These are phyloP conservation scores for Botrytis fabae DNA, from an alignment of 2,329 filamentous ascomycete genomes.

Conservation along the genomic window DNA sequence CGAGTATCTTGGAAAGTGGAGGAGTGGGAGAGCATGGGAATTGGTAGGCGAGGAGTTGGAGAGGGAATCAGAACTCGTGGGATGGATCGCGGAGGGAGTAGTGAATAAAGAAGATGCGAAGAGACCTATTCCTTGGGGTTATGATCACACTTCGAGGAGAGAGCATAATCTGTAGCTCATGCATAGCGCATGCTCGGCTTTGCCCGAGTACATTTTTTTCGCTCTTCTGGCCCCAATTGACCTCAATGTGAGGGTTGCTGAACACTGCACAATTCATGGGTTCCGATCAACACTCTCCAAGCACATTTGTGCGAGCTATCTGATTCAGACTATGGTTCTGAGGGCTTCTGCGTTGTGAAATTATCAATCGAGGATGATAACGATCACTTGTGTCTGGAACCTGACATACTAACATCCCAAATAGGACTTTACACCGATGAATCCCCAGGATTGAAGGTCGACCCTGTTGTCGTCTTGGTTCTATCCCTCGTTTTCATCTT, in stretches of 20 bases:
- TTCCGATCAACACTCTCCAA: not conserved
- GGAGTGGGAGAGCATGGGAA: slow-evolving; percentile 4
- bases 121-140: not conserved
- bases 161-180: not conserved
- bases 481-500: slow-evolving; percentile 98
- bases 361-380: not conserved
- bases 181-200: not conserved
- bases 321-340: not conserved
- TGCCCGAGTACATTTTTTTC: not conserved
- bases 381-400: not conserved
- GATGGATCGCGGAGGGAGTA: not conserved
- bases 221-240: not conserved
- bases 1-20: not conserved
- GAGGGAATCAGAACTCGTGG: not conserved
- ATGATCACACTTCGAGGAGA: not conserved
- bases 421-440: slow-evolving; percentile 95
- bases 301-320: not conserved
- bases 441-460: slow-evolving; percentile 94
- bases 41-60: not conserved
- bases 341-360: not conserved
- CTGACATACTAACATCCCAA: slow-evolving; percentile 22
- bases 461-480: slow-evolving; percentile 95
- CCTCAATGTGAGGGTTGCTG: not conserved
- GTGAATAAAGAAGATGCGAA: not conserved
- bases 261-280: not conserved